A percentile compares a stretch with the other conserved stretches of the same genome.
phyloP scores from a whole-genome alignment of 306 rosid genomes.

The Dalbergia cultrata region DNA sequence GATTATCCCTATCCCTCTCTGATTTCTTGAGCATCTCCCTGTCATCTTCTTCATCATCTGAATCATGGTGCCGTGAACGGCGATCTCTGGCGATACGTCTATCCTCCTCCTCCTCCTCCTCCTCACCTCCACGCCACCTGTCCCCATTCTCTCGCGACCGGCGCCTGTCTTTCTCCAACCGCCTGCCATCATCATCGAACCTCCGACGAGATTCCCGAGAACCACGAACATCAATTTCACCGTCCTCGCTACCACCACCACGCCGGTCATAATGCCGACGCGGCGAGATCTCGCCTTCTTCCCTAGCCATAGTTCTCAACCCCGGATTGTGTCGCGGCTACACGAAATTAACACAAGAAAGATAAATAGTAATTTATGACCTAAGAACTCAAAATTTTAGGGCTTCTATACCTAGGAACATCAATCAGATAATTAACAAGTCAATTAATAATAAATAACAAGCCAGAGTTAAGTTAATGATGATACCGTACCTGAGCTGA shows the following conservation, averaged over 20 bases:
- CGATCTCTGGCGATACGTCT: constrained; percentile 44
- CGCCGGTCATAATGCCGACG: constrained; percentile 35
- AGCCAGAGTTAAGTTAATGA: too few species aligned
- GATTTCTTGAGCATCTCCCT: constrained; percentile 32
- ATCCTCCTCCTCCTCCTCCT: constrained; percentile 40
- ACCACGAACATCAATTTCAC: constrained; percentile 34
- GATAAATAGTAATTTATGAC: too few species aligned
- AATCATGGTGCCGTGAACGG: constrained; percentile 23
- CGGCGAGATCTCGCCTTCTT: constrained; percentile 38
- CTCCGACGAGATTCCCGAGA: constrained; percentile 41
- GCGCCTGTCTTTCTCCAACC: constrained; percentile 35
- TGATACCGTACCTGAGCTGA: too few species aligned
- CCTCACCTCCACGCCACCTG: constrained; percentile 48
- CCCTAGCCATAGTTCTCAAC: not conserved
- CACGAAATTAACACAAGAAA: too few species aligned
- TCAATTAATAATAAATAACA: too few species aligned
- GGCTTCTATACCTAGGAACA: too few species aligned
- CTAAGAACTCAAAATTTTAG: too few species aligned
- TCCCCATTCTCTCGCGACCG: constrained; percentile 45
- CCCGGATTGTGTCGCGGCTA: not conserved
- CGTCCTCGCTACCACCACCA: constrained; percentile 19
- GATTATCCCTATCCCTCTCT: constrained; percentile 14
- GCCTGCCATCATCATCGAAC: constrained; percentile 50
- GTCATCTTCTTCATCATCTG: constrained; percentile 42
- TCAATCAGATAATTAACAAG: too few species aligned